These are phyloP conservation scores for Ustilago lituana DNA, from an alignment of 1,284 basidiomycete species.

Conservation along the genomic window DNA sequence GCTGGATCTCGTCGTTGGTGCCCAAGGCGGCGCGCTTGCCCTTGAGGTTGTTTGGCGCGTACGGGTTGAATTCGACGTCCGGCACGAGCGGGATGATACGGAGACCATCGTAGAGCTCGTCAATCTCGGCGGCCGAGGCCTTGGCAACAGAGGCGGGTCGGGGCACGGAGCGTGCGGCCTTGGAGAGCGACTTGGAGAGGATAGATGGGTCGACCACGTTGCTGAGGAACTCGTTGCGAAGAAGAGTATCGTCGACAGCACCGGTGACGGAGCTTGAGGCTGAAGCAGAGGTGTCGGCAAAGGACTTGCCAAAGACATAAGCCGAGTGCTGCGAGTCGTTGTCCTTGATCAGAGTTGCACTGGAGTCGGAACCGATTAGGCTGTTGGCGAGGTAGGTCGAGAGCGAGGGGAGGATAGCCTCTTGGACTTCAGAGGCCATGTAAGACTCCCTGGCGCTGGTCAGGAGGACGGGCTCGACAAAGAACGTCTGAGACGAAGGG, in stretches of 20 bases:
- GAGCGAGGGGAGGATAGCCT: slow-evolving; percentile 31
- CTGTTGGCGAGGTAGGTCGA: slow-evolving; percentile 18
- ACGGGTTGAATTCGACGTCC: slow-evolving; percentile 45
- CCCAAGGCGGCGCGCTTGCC: slow-evolving; percentile 27
- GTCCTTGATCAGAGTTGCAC: slow-evolving; percentile 22
- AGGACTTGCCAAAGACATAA: slow-evolving; percentile 41
- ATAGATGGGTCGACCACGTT: slow-evolving; percentile 30
- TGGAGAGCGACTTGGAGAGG: slow-evolving; percentile 22
- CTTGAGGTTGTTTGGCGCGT: slow-evolving; percentile 52
- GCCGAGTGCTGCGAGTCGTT: slow-evolving; percentile 31
- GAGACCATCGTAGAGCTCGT: slow-evolving; percentile 38
- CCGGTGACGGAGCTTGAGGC: slow-evolving; percentile 10
- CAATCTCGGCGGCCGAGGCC: slow-evolving; percentile 28
- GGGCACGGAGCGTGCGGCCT: slow-evolving; percentile 9
- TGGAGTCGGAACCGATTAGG: slow-evolving; percentile 12
- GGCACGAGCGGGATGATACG: slow-evolving; percentile 42
- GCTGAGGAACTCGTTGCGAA: slow-evolving; percentile 29
- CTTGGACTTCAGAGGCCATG: slow-evolving; percentile 24
- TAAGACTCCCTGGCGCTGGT: slow-evolving; percentile 46
- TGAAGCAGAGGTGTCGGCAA: slow-evolving; percentile 13
- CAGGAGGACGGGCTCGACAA: slow-evolving; percentile 53
- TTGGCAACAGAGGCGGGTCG: slow-evolving; percentile 32
- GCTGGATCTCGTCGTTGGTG: slow-evolving; percentile 53
- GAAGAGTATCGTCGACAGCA: slow-evolving; percentile 6
- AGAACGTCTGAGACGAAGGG: slow-evolving; percentile 25